These are phyloP conservation scores for Ogataea saltuana DNA, from an alignment of 805 yeast species.

Conservation along the genomic window DNA sequence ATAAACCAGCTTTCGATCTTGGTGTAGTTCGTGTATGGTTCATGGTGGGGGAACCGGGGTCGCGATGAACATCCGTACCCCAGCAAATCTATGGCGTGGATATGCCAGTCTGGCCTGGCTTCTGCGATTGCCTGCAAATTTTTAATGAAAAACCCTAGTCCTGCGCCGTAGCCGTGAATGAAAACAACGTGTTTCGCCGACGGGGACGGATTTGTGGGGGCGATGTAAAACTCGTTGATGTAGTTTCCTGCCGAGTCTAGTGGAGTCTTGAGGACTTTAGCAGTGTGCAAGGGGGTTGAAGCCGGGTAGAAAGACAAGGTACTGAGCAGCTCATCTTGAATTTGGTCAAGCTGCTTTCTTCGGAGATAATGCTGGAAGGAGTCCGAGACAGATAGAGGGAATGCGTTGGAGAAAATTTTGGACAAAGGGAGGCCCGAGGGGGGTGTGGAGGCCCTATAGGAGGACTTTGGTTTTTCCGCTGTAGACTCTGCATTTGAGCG, in stretches of 20 bases:
- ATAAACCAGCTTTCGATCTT: slow-evolving; percentile 64
- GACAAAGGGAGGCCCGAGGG: slow-evolving; percentile 67
- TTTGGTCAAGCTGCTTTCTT: slow-evolving; percentile 28
- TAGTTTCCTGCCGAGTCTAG: slow-evolving; percentile 47
- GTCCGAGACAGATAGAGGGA: slow-evolving; percentile 56
- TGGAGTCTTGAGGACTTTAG: slow-evolving; percentile 53
- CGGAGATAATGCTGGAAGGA: slow-evolving; percentile 53
- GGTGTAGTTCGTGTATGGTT: slow-evolving; percentile 40
- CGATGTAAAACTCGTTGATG: slow-evolving; percentile 76
- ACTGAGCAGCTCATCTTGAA: slow-evolving; percentile 48
- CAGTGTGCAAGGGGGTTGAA: slow-evolving; percentile 47
- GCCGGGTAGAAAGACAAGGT: slow-evolving; percentile 60
- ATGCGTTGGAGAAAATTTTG: slow-evolving; percentile 52
- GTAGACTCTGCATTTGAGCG: not conserved
- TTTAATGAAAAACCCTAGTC: slow-evolving; percentile 76
- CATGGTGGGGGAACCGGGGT: slow-evolving; percentile 56
- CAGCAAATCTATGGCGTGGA: slow-evolving; percentile 83
- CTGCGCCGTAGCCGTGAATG: slow-evolving; percentile 93
- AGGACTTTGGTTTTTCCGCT: not conserved
- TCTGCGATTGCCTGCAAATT: slow-evolving; percentile 50
- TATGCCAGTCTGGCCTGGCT: slow-evolving; percentile 54
- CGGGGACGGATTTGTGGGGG: slow-evolving; percentile 34
- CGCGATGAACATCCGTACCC: slow-evolving; percentile 92
- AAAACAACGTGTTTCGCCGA: slow-evolving; percentile 58
- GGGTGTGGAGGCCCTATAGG: slow-evolving; percentile 55